Conservation (phyloP, 352 stramenopile genomes). For the Globisporangium irregulare region DNA sequence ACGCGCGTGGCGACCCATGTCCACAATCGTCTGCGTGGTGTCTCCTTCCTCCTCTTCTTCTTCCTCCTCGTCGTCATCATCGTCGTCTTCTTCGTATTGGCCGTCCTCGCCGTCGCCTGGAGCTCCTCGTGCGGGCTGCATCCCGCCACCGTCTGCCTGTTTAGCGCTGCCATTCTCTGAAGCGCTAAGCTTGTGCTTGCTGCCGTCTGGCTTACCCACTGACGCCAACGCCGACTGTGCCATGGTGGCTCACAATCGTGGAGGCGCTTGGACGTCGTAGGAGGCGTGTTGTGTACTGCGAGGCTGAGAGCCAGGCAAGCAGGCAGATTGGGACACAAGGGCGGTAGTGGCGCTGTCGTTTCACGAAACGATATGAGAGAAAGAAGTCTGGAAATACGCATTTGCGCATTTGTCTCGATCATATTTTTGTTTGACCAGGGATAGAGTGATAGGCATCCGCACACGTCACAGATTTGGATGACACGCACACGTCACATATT, state of each 20-base stretch:
- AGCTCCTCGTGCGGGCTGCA: neutral
- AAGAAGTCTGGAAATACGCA: neutral
- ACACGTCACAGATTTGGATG: neutral
- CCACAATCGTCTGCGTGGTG: conserved; percentile 75
- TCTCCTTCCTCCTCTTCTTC: conserved; percentile 61
- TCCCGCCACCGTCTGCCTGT: neutral
- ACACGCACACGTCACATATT: too few relatives aligned
- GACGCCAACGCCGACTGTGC: neutral
- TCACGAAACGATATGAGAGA: neutral
- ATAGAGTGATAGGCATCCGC: neutral
- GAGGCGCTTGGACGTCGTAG: neutral
- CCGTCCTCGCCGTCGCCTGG: neutral
- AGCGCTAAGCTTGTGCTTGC: neutral
- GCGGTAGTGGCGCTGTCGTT: neutral
- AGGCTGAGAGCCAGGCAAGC: neutral
- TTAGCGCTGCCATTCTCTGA: neutral
- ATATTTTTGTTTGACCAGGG: neutral
- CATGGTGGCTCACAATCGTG: neutral
- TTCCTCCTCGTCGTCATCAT: conserved; percentile 43
- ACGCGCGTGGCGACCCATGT: conserved; percentile 71
- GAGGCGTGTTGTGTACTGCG: neutral
- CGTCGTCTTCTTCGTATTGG: conserved; percentile 31
- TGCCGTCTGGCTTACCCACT: neutral
- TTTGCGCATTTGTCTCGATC: neutral
- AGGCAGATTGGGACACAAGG: neutral